A percentile compares a stretch with the other conserved stretches of the same genome.
Conservation (phyloP, 2,329 filamentous ascomycete genomes). For the Colletotrichum sidae region DNA sequence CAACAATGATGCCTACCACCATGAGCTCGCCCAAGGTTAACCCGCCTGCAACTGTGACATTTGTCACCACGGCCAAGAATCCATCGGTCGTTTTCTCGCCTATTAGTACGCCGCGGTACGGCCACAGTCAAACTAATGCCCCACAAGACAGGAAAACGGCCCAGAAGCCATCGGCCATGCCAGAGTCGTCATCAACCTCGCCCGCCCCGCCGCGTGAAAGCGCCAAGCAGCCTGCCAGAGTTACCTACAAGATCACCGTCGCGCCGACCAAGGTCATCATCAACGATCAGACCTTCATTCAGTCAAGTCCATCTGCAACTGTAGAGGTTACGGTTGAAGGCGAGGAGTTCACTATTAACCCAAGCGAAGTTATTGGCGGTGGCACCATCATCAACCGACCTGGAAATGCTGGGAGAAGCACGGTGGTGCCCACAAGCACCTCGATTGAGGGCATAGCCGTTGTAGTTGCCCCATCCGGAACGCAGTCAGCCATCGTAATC, state of each 20-base stretch:
- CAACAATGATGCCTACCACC: conserved; percentile 4
- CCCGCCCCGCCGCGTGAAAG: conserved; percentile 17
- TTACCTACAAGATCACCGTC: conserved; percentile 55
- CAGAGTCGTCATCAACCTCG: conserved; percentile 1
- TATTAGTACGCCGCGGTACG: conserved; percentile 33
- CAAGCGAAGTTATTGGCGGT: conserved; percentile 57
- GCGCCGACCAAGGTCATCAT: conserved; percentile 60
- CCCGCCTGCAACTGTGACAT: conserved; percentile 50
- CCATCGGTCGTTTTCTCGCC: conserved; percentile 58
- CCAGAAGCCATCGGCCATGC: conserved; percentile 12
- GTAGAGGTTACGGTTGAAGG: conserved; percentile 55
- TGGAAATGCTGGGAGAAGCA: conserved; percentile 34
- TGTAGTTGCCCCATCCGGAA: conserved; percentile 49
- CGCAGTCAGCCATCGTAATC: conserved; percentile 51
- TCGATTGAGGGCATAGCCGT: conserved; percentile 54
- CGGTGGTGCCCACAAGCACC: conserved; percentile 47
- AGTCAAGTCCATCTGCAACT: conserved; percentile 51
- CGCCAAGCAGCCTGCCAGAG: conserved; percentile 13
- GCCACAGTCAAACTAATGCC: conserved; percentile 26
- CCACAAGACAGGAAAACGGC: conserved; percentile 18
- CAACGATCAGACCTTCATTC: conserved; percentile 57
- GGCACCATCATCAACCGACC: conserved; percentile 59
- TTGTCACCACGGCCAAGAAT: conserved; percentile 67
- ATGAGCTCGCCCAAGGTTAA: conserved; percentile 37
- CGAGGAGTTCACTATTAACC: conserved; percentile 61